phyloP scores from a whole-genome alignment of 768 basidiomycete genomes.

The Lactifluus volemus region DNA sequence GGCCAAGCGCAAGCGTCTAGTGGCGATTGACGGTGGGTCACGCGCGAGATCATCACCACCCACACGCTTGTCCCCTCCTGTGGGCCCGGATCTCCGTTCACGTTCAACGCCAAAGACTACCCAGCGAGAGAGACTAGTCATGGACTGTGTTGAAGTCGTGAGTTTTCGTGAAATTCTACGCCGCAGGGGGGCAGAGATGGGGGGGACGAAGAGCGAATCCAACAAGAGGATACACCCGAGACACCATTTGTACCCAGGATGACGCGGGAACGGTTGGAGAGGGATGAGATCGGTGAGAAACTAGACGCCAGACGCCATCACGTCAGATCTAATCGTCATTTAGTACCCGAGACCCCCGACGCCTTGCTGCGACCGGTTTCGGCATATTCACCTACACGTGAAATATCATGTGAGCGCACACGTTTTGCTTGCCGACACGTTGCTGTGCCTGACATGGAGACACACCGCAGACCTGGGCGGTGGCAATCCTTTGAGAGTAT shows the following conservation, averaged over 20 bases:
- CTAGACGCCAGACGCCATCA: neutral
- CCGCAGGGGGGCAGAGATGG: neutral
- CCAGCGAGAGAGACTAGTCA: neutral
- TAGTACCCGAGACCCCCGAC: conserved; percentile 15
- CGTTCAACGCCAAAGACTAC: neutral
- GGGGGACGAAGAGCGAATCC: neutral
- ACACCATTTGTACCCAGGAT: conserved; percentile 1
- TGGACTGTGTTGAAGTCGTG: conserved; percentile 13
- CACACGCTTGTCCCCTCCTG: neutral
- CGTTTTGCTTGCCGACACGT: neutral
- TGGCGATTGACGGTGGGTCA: neutral
- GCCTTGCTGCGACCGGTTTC: neutral
- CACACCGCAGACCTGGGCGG: neutral
- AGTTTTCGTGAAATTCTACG: neutral
- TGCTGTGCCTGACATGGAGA: neutral
- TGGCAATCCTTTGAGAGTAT: neutral
- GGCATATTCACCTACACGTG: neutral
- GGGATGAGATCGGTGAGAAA: conserved; percentile 8
- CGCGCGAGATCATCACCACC: neutral
- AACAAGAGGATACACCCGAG: neutral
- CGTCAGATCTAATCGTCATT: neutral
- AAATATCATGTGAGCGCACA: neutral
- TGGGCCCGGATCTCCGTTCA: neutral
- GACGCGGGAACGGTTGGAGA: neutral
- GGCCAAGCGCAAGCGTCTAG: neutral